Evolutionary conservation across 768 basidiomycete species (phyloP), one percentile per base, ranked within the genome.

Genomic region (Suillus tomentosus): DNA sequence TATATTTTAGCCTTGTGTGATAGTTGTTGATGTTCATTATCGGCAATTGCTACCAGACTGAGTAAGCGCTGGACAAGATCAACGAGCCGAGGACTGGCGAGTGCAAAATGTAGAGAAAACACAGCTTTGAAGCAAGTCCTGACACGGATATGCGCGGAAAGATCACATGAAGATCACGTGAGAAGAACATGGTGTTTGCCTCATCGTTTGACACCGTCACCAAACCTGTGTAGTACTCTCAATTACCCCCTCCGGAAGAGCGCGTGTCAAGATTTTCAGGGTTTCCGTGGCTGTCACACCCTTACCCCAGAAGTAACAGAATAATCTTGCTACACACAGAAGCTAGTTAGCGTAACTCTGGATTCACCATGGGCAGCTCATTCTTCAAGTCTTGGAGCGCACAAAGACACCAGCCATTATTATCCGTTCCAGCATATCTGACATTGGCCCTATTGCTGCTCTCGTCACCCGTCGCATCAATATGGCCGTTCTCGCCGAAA

Each of bases 401-500:
- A 57, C 56, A 57, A 27, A 58, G 40, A 58, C 57, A 58, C 27
- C 40, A 42, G 17, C 57, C 40, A 58, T 58, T 27, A 58, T 17
- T 19, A 58, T 40, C 57, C 5, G 27, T 27, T 58, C 57, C 39
- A 58, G 24, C 40, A 42, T 58, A 58, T 17, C 17, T 62, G 5
- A 39, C 17, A 19, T 60, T 75, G 2, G 47, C 62, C 42, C 50
- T 64, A 43, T 37, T 73, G 8, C 62, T 71, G 7, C 53, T 76
- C 43, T 59, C 55, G 37, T 54, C 58, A 42, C 76, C 76, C 7
- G 70, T 64, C 47, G 66, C 55, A 45, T 77, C 79, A 14, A 71
- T 83, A 73, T 96, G 95, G 95, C 95, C 95, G 0, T 95, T 95
- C 76, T 82, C 88, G 50, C 84, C 88, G n/a, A 94, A 95, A 73